Evolutionary conservation across 1,284 basidiomycete genomes (phyloP).

Genomic region (Leucoagaricus sp.): DNA sequence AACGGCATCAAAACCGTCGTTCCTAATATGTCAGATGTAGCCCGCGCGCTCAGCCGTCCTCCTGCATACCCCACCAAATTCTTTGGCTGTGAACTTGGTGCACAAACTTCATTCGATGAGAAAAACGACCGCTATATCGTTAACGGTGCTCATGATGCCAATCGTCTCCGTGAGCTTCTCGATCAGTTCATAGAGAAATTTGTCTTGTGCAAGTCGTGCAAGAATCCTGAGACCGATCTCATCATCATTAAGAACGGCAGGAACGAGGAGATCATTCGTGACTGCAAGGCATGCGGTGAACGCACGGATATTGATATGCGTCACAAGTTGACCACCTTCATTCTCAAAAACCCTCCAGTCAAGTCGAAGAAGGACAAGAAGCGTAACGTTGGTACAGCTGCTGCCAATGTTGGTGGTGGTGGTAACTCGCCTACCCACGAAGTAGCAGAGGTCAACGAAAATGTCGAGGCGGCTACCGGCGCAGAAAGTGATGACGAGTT

Average conservation of each 20-base stretch:
- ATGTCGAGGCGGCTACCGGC: slow-evolving; percentile 39
- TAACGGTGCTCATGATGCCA: slow-evolving; percentile 94
- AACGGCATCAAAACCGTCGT: slow-evolving; percentile 99
- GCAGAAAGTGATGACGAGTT: slow-evolving; percentile 80
- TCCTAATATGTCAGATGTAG: slow-evolving; percentile 98
- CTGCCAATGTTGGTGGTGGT: slow-evolving; percentile 54
- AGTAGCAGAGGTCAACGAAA: slow-evolving; percentile 38
- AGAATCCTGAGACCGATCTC: slow-evolving; percentile 99
- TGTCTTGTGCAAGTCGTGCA: slow-evolving; percentile 96
- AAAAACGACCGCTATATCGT: slow-evolving; percentile 99
- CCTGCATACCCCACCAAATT: slow-evolving; percentile 98
- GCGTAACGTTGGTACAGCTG: slow-evolving; percentile 55
- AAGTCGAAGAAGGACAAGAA: slow-evolving; percentile 82
- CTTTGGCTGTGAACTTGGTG: slow-evolving; percentile 98
- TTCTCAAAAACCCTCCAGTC: slow-evolving; percentile 96
- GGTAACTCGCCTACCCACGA: slow-evolving; percentile 38
- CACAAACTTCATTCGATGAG: slow-evolving; percentile 95
- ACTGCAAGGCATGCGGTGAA: slow-evolving; percentile 98
- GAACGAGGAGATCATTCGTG: slow-evolving; percentile 86
- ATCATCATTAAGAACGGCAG: slow-evolving; percentile 79
- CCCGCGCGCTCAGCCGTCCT: slow-evolving; percentile 92
- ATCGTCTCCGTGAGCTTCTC: slow-evolving; percentile 92
- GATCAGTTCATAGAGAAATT: slow-evolving; percentile 98
- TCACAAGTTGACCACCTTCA: slow-evolving; percentile 96
- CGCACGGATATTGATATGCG: slow-evolving; percentile 94